Conservation (phyloP, 176 grass and related monocot genomes). For the Bothriochloa decipiens region DNA sequence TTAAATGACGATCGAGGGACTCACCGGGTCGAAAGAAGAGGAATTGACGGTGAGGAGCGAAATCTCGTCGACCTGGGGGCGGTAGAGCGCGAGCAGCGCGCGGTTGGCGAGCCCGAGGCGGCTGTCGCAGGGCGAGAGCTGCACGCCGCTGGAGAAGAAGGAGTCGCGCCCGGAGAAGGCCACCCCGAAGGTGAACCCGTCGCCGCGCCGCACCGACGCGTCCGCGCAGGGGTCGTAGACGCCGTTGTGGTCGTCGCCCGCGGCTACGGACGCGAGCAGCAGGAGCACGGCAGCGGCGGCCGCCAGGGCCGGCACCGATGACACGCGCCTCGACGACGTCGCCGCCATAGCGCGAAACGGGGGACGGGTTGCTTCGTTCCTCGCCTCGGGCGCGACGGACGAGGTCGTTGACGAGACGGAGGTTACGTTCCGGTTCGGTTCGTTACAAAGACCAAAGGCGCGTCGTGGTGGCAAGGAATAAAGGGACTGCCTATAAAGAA, state of each 20-base stretch:
- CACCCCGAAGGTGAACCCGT: slow-evolving; percentile 93
- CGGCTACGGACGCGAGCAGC: slow-evolving; percentile 26
- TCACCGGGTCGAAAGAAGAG: slow-evolving; percentile 59
- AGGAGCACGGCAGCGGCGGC: not conserved
- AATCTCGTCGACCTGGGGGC: slow-evolving; percentile 94
- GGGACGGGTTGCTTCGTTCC: not conserved
- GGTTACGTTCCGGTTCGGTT: not conserved
- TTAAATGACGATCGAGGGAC: not conserved
- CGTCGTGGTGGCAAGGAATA: slow-evolving; percentile 43
- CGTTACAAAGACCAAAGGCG: slow-evolving; percentile 48
- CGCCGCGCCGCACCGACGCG: slow-evolving; percentile 61
- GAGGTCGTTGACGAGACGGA: slow-evolving; percentile 40
- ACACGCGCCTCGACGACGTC: slow-evolving; percentile 23
- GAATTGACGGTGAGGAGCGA: slow-evolving; percentile 87
- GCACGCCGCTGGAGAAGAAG: slow-evolving; percentile 67
- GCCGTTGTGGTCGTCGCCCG: slow-evolving; percentile 54
- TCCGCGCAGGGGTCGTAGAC: slow-evolving; percentile 85
- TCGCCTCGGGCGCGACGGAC: slow-evolving; percentile 6
- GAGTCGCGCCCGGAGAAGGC: slow-evolving; percentile 60
- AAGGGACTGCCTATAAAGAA: slow-evolving; percentile 11
- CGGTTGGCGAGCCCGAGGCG: slow-evolving; percentile 53
- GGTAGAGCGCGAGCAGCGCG: slow-evolving; percentile 65
- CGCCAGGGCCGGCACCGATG: slow-evolving; percentile 21
- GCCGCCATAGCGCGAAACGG: slow-evolving; percentile 26
- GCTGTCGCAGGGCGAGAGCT: slow-evolving; percentile 87